These are phyloP conservation scores for Diaporthe sp. DNA, from an alignment of 2,329 filamentous ascomycete genomes.

Conservation along the genomic window DNA sequence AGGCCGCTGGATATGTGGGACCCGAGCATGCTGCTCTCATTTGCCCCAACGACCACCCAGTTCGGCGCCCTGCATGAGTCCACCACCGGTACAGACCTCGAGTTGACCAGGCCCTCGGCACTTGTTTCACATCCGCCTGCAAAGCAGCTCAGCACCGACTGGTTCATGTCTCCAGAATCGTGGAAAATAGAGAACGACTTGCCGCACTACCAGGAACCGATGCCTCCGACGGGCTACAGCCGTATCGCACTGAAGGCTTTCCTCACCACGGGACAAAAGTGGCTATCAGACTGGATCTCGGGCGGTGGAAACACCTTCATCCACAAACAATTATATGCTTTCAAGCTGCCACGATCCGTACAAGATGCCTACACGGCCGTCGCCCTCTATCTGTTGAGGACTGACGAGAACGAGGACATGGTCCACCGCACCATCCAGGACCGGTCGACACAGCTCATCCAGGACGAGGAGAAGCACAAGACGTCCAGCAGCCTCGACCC, in stretches of 20 bases:
- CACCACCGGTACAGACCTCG: not conserved
- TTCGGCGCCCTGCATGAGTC: not conserved
- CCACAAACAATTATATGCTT: slow-evolving; percentile 43
- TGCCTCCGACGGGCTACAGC: not conserved
- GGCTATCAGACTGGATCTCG: slow-evolving; percentile 44
- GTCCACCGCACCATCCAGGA: slow-evolving; percentile 39
- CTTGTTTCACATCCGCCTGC: not conserved
- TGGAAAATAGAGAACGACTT: not conserved
- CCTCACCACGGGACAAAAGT: slow-evolving; percentile 30
- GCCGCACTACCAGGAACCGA: not conserved
- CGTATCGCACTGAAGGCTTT: not conserved
- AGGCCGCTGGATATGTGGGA: slow-evolving; percentile 18
- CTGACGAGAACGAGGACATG: slow-evolving; percentile 29
- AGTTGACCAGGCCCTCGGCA: not conserved
- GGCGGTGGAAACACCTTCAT: slow-evolving; percentile 46
- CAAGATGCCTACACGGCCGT: slow-evolving; percentile 26
- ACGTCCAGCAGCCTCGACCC: slow-evolving; percentile 29
- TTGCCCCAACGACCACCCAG: not conserved
- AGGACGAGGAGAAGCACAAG: slow-evolving; percentile 15
- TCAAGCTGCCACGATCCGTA: slow-evolving; percentile 39
- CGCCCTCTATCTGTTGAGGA: slow-evolving; percentile 9
- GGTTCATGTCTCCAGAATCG: slow-evolving; percentile 35
- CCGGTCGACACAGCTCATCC: slow-evolving; percentile 26
- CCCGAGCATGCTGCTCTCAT: slow-evolving; percentile 3
- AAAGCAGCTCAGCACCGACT: slow-evolving; percentile 12